Percentiles rank a stretch among this genome's conserved stretches.
Conservation (phyloP, 257 asterid genomes). For the Jacaranda mimosifolia region DNA sequence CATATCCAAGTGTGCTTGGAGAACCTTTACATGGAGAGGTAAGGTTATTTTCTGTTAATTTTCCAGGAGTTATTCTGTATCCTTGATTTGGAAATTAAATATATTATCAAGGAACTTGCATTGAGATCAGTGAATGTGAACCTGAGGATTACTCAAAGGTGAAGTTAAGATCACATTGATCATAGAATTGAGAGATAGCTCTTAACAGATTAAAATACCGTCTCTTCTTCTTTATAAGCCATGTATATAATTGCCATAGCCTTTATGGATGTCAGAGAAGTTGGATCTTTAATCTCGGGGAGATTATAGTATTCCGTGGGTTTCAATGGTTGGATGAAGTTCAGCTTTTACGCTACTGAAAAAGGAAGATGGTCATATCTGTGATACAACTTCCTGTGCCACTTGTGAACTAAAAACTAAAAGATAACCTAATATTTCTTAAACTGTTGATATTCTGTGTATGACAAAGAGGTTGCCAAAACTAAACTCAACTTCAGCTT, state of each 20-base stretch:
- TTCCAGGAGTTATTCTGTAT: conserved; percentile 13
- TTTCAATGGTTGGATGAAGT: conserved; percentile 17
- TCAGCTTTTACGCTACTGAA: conserved; percentile 7
- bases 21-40: conserved; percentile 99
- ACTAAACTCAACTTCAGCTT: not conserved
- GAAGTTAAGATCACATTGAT: not conserved
- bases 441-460: not conserved
- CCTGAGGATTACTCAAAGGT: not conserved
- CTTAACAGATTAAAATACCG: not conserved
- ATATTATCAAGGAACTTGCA: not conserved
- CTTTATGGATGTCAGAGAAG: not conserved
- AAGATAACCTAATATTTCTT: not conserved
- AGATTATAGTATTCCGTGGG: conserved; percentile 10
- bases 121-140: conserved; percentile 17
- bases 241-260: not conserved
- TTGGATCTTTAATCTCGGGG: conserved; percentile 10
- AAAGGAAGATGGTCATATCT: conserved; percentile 24
- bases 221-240: conserved; percentile 28
- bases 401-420: not conserved
- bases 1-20: conserved; percentile 98
- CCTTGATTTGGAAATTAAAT: conserved; percentile 21
- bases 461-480: not conserved
- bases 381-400: conserved; percentile 11
- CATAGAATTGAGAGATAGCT: conserved; percentile 5
- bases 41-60: conserved; percentile 35